Conservation (phyloP, 2,329 filamentous ascomycete species). For the Beauveria sp. region DNA sequence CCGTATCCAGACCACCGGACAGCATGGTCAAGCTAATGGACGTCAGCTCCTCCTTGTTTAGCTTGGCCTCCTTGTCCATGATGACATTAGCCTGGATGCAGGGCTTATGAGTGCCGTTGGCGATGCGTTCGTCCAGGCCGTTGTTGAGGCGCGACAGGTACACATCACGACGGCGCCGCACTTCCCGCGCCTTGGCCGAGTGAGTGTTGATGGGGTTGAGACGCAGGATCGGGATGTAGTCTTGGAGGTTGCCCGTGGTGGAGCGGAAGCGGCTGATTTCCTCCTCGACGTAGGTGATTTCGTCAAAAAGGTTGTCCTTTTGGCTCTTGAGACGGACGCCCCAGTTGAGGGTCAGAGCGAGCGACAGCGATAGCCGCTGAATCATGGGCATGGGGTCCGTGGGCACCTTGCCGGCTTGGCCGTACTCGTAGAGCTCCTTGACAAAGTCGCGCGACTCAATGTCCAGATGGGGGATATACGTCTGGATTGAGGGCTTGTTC, state of each 20-base stretch:
- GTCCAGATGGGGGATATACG: constrained; percentile 55
- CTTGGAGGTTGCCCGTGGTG: constrained; percentile 54
- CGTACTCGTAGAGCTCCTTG: constrained; percentile 51
- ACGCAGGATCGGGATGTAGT: constrained; percentile 52
- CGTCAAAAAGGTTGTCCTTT: constrained; percentile 52
- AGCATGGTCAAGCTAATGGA: constrained; percentile 63
- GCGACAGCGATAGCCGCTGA: constrained; percentile 54
- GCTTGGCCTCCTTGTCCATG: constrained; percentile 52
- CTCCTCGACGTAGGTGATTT: constrained; percentile 57
- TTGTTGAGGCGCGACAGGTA: constrained; percentile 51
- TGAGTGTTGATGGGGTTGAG: constrained; percentile 55
- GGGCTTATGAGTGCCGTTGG: constrained; percentile 50
- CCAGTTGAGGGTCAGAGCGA: constrained; percentile 60
- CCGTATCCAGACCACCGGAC: constrained; percentile 58
- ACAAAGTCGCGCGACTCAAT: constrained; percentile 57
- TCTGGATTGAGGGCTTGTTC: constrained; percentile 56
- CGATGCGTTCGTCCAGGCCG: constrained; percentile 53
- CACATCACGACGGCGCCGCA: constrained; percentile 51
- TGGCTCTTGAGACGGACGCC: constrained; percentile 51
- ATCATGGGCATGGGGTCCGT: constrained; percentile 64
- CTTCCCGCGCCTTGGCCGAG: constrained; percentile 50
- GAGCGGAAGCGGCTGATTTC: constrained; percentile 51
- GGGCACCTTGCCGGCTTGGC: constrained; percentile 42
- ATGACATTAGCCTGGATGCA: constrained; percentile 64
- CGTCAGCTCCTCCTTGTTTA: constrained; percentile 55